These are phyloP conservation scores for Xerophyta viscosa DNA, from an alignment of 106 monocot species.

Conservation along the genomic window DNA sequence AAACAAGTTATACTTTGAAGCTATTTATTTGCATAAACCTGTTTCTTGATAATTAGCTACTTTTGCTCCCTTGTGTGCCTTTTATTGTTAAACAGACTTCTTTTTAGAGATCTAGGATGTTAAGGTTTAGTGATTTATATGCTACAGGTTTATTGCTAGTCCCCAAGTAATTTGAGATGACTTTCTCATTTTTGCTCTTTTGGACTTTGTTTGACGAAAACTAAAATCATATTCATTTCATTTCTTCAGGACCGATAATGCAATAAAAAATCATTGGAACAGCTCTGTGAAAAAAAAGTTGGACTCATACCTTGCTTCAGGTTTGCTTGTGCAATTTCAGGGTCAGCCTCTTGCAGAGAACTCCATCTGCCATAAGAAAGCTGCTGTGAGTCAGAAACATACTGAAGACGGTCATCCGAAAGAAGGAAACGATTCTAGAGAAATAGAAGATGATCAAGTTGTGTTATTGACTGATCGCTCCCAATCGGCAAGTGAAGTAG, in stretches of 20 bases:
- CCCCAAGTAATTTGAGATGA: too few relatives aligned
- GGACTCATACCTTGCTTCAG: conserved; percentile 58
- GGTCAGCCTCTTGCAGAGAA: conserved; percentile 29
- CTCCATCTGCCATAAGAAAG: conserved; percentile 7
- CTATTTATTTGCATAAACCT: too few relatives aligned
- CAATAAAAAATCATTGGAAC: conserved; percentile 99
- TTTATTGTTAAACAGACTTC: too few relatives aligned
- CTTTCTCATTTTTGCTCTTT: too few relatives aligned
- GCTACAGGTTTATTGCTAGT: too few relatives aligned
- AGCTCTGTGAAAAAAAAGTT: conserved; percentile 95
- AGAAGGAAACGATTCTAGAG: conserved; percentile 32
- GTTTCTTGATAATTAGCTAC: too few relatives aligned
- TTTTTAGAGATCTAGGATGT: too few relatives aligned
- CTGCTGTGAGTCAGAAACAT: conserved; percentile 19
- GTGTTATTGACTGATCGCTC: conserved; percentile 30
- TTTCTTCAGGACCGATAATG: conserved; percentile 83
- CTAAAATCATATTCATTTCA: background rate
- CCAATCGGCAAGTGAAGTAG: conserved; percentile 37
- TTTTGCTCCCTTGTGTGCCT: too few relatives aligned
- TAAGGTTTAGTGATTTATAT: too few relatives aligned
- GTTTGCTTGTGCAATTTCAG: conserved; percentile 55
- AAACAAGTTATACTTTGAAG: too few relatives aligned
- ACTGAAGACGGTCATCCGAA: conserved; percentile 19
- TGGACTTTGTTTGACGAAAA: too few relatives aligned
- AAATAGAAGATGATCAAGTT: conserved; percentile 53